These are phyloP conservation scores for Cercospora janseana DNA, from an alignment of 2,329 filamentous ascomycete species.

Conservation along the genomic window DNA sequence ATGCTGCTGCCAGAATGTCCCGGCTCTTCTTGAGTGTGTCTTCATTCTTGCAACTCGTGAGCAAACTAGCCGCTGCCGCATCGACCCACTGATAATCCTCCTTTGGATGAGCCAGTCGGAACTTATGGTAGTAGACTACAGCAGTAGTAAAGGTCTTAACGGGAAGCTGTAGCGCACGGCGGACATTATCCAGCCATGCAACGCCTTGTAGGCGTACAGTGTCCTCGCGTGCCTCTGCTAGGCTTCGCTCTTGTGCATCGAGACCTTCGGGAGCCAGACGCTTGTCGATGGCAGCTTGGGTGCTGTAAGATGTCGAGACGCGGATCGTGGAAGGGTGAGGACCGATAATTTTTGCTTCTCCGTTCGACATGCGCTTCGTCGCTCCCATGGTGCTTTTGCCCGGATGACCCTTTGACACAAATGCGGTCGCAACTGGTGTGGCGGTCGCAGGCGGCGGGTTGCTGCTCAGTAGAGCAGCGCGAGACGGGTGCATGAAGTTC, in stretches of 20 bases:
- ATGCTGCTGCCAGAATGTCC: slow-evolving; percentile 86
- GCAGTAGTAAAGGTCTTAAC: slow-evolving; percentile 91
- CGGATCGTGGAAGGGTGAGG: slow-evolving; percentile 64
- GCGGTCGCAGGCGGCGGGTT: background rate
- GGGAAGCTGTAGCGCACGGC: slow-evolving; percentile 77
- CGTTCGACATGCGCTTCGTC: slow-evolving; percentile 35
- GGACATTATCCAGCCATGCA: slow-evolving; percentile 81
- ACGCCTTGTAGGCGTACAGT: slow-evolving; percentile 79
- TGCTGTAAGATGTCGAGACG: slow-evolving; percentile 71
- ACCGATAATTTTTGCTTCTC: slow-evolving; percentile 40
- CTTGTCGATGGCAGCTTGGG: slow-evolving; percentile 75
- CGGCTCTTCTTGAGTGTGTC: slow-evolving; percentile 96
- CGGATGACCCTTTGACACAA: background rate
- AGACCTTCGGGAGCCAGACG: slow-evolving; percentile 61
- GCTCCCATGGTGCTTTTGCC: slow-evolving; percentile 30
- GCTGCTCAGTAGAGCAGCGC: slow-evolving; percentile 2
- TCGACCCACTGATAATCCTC: slow-evolving; percentile 70
- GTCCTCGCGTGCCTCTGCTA: slow-evolving; percentile 66
- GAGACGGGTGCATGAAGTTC: slow-evolving; percentile 13
- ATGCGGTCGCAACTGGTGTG: slow-evolving; percentile 8
- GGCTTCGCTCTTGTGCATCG: slow-evolving; percentile 60
- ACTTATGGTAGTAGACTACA: slow-evolving; percentile 89
- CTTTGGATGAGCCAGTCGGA: slow-evolving; percentile 80
- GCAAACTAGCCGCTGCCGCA: slow-evolving; percentile 80
- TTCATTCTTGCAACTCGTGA: slow-evolving; percentile 95